Evolutionary conservation across 495 filamentous ascomycete species (phyloP), one percentile per base, ranked within the genome.

Genomic region (Aspergillus campestris): DNA sequence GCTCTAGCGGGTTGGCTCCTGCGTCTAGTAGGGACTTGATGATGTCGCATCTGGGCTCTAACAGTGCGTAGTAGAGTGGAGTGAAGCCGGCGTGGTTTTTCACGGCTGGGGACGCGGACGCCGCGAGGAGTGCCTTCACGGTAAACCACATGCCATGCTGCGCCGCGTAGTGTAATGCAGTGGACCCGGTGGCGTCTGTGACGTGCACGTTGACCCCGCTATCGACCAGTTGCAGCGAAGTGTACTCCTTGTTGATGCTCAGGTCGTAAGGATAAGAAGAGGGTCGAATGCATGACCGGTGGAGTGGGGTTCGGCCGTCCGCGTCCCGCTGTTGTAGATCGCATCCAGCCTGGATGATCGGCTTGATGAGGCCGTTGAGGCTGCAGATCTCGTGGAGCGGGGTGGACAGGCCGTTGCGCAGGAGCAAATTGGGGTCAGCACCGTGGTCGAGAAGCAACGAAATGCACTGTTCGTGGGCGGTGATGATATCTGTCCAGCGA

Each of bases 91-190:
- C 38, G 31, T 38, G 48, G 38, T 42, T 43, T 8, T 18, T 49
- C 34, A 34, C 31, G 3, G 32, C 12, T 0, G 31, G 6, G 32
- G 38, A 48, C 8, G 38, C 45, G 18, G n/a, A 33, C 6, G 14
- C 11, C 14, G 31, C 9, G 6, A 41, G 14, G 9, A 48, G 38
- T 12, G 33, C 18, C 6, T 6, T 8, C 10, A 37, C 38, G 3
- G 36, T 37, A 1, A 15, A 11, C 8, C 8, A 0, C 15, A 42
- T 18, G 3, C 31, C 38, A 14, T 50, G 51, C 1, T 54, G 52
- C 1, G 58, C 40, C 27, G 60, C 56, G 32, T 49, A 49, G 37
- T 63, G 45, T 6, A 66, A 32, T 1, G 62, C 53, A 1, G 56
- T 55, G 18, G 39, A 53, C 13, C 54, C 54, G 9, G 28, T 24